Evolutionary conservation across 129 eudicot species (phyloP), one percentile per base, ranked within the genome.

Genomic region (Tanacetum coccineum): DNA sequence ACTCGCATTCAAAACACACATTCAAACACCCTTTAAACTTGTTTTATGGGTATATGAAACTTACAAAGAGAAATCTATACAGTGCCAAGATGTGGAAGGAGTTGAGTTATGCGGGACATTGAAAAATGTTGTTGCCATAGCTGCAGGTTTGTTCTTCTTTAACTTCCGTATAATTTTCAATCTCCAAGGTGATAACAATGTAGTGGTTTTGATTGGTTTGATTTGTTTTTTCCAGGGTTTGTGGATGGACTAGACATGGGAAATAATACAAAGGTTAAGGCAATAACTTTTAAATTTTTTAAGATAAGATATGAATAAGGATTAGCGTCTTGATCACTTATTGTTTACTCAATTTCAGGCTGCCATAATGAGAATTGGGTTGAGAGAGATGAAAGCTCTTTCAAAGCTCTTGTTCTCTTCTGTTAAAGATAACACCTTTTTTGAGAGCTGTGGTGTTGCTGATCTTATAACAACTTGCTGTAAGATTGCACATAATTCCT

Each of bases 211-310:
- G 15, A 56, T 54, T 20, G 48, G 55, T 15, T 49, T 67, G 19
- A 53, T 56, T 19, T 6, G 28, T 66, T 64, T n/a, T 72, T 13
- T 26, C 55, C 90, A 93, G 99, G 99, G 39, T 81, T 94, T 39
- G 99, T 94, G 73, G 99, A 94, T 74, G 99, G 99, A 66, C 75
- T 94, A 79, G 97, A 87, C 42, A 89, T 94, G 99, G 99, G 99
- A 66, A 94, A 85, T 67, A 94, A 94, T 62, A 94, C 99, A 14
- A 94, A 94, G 95, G 99, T 89, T 72, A 84, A 75, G 3, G n/a
- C 25, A 30, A 44, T 67, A 49, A 4, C 40, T 20, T 59, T 13
- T 19, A 21, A 49, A 22, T 63, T 32, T 13, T n/a, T n/a, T n/a
- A n/a, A n/a, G n/a, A n/a, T n/a, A n/a, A n/a, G n/a, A 13, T 15